A percentile compares a stretch with the other conserved stretches of the same genome.
Conservation (phyloP, 805 yeast genomes). For the Zygosaccharomyces rouxii region DNA sequence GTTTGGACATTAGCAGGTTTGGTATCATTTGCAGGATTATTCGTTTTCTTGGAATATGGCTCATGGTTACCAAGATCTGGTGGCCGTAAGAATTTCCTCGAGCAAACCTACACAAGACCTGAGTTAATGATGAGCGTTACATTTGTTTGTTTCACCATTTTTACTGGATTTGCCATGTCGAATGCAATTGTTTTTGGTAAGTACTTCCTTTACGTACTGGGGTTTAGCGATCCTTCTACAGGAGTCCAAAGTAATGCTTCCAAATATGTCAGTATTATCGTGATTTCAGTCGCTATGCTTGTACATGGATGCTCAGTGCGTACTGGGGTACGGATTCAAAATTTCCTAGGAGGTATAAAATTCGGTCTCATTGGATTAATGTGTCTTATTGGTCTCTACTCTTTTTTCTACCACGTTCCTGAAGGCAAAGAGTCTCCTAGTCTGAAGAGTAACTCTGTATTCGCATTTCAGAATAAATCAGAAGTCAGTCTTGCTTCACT, state of each 20-base stretch:
- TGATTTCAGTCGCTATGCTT: constrained; percentile 36
- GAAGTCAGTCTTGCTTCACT: constrained; percentile 42
- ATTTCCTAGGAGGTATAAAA: constrained; percentile 58
- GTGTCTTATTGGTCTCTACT: constrained; percentile 56
- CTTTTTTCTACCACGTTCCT: constrained; percentile 41
- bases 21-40: constrained; percentile 63
- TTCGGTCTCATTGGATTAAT: constrained; percentile 49
- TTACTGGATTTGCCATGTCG: constrained; percentile 53
- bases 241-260: constrained; percentile 38
- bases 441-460: constrained; percentile 7
- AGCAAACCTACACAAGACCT: constrained; percentile 61
- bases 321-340: constrained; percentile 58
- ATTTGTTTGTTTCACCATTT: constrained; percentile 45
- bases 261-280: constrained; percentile 40
- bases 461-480: constrained; percentile 28
- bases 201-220: constrained; percentile 46
- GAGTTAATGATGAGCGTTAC: constrained; percentile 49
- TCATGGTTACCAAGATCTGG: constrained; percentile 69
- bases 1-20: constrained; percentile 63
- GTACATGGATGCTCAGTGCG: constrained; percentile 58
- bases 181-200: constrained; percentile 61
- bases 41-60: constrained; percentile 65
- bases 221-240: constrained; percentile 37
- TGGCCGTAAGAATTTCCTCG: constrained; percentile 69
- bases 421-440: neutral